These are phyloP conservation scores for Luzula sylvatica DNA, from an alignment of 176 grass and related monocot genomes.

Conservation along the genomic window DNA sequence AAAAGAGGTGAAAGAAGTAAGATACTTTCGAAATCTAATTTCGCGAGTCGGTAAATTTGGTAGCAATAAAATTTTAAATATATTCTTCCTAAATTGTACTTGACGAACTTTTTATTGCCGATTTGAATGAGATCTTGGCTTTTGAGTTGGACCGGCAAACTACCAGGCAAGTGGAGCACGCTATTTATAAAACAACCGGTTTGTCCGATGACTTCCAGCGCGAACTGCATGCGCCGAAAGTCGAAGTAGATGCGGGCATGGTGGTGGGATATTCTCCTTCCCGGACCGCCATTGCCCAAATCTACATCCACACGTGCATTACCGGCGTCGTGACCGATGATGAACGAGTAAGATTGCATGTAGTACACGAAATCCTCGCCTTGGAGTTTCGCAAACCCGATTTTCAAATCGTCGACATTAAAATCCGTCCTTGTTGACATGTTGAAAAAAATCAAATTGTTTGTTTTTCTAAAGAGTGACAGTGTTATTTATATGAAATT, in stretches of 20 bases:
- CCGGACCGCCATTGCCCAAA: constrained; percentile 64
- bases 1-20: too few species aligned
- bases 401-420: constrained; percentile 34
- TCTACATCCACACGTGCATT: constrained; percentile 82
- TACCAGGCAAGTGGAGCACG: constrained; percentile 65
- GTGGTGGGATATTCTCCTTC: constrained; percentile 84
- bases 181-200: constrained; percentile 82
- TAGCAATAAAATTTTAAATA: too few species aligned
- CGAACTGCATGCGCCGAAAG: constrained; percentile 75
- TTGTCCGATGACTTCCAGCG: constrained; percentile 84
- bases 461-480: too few species aligned
- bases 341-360: constrained; percentile 96
- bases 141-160: constrained; percentile 67
- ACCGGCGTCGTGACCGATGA: constrained; percentile 85
- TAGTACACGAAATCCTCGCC: constrained; percentile 95
- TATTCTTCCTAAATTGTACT: too few species aligned
- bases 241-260: constrained; percentile 91
- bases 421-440: not conserved
- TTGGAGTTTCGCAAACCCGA: constrained; percentile 89
- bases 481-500: too few species aligned
- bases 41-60: too few species aligned
- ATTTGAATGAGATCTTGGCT: constrained; percentile 90
- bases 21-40: too few species aligned
- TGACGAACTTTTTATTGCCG: constrained; percentile 48
- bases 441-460: not conserved